Evolutionary conservation across 2,329 filamentous ascomycete species (phyloP).

Genomic region (Calonectria henricotiae): DNA sequence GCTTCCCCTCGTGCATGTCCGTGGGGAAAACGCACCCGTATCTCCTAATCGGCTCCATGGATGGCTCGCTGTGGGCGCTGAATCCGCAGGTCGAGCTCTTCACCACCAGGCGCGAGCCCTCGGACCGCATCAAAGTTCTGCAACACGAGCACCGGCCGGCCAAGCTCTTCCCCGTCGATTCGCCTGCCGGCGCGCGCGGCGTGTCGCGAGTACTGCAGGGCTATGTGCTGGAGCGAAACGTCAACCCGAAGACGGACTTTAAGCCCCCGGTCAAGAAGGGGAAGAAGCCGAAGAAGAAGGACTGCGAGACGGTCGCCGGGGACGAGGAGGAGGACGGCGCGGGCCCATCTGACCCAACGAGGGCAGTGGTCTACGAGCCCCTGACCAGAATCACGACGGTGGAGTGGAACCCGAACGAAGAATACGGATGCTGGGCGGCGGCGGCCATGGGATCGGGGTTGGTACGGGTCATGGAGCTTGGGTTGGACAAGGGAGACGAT

Average conservation of each 20-base stretch:
- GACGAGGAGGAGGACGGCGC: conserved; percentile 57
- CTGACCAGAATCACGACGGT: conserved; percentile 75
- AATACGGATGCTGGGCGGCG: conserved; percentile 79
- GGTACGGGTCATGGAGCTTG: conserved; percentile 78
- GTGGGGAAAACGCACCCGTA: conserved; percentile 70
- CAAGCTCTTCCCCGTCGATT: conserved; percentile 52
- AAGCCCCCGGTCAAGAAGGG: conserved; percentile 59
- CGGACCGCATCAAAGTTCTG: conserved; percentile 62
- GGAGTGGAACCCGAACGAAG: conserved; percentile 79
- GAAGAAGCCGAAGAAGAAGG: conserved; percentile 59
- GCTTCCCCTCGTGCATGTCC: conserved; percentile 67
- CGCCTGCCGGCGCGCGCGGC: conserved; percentile 60
- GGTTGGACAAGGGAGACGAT: conserved; percentile 61
- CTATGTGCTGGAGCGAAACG: conserved; percentile 68
- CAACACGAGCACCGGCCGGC: conserved; percentile 69
- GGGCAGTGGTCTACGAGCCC: conserved; percentile 73
- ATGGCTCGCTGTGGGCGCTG: conserved; percentile 69
- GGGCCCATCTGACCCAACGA: conserved; percentile 58
- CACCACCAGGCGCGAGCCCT: conserved; percentile 54
- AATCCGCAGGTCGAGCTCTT: conserved; percentile 61
- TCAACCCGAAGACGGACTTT: conserved; percentile 62
- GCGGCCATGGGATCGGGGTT: conserved; percentile 78
- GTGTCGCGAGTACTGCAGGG: conserved; percentile 69
- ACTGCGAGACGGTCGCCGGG: conserved; percentile 53
- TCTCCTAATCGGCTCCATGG: conserved; percentile 68